A percentile compares a stretch with the other conserved stretches of the same genome.
Evolutionary conservation across 2,329 filamentous ascomycete species (phyloP).

Genomic region (Aspergillus sp.): DNA sequence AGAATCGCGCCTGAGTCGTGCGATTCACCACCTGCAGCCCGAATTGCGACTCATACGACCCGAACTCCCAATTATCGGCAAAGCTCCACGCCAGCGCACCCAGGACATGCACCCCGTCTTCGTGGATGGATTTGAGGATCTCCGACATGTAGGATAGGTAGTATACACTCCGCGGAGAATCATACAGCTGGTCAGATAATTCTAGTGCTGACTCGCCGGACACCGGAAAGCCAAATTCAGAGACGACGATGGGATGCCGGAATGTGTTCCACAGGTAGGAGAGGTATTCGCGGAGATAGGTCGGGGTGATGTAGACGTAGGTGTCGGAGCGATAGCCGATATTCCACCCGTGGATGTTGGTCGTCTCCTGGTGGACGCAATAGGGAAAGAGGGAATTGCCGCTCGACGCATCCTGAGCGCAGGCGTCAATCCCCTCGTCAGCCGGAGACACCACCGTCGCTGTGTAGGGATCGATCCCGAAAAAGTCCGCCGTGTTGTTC

Average conservation of each 20-base stretch:
- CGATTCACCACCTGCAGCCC: constrained; percentile 55
- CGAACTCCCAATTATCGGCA: constrained; percentile 55
- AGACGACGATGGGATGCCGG: constrained; percentile 41
- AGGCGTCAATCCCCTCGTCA: constrained; percentile 42
- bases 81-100: constrained; percentile 53
- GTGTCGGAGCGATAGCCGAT: constrained; percentile 54
- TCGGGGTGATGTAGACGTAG: constrained; percentile 56
- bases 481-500: constrained; percentile 50
- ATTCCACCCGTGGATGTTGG: constrained; percentile 51
- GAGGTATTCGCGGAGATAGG: constrained; percentile 43
- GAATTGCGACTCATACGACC: constrained; percentile 46
- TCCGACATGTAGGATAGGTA: constrained; percentile 53
- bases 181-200: constrained; percentile 49
- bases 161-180: constrained; percentile 51
- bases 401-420: constrained; percentile 38
- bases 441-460: constrained; percentile 51
- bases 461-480: constrained; percentile 56
- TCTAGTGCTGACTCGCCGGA: constrained; percentile 43
- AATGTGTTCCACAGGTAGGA: constrained; percentile 59
- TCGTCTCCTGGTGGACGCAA: constrained; percentile 48
- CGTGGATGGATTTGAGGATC: constrained; percentile 51
- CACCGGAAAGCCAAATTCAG: constrained; percentile 57
- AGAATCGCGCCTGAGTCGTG: constrained; percentile 47
- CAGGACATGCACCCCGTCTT: constrained; percentile 52
- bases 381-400: constrained; percentile 46